phyloP scores from a whole-genome alignment of 352 stramenopile genomes.

The Pythium rishiriense region DNA sequence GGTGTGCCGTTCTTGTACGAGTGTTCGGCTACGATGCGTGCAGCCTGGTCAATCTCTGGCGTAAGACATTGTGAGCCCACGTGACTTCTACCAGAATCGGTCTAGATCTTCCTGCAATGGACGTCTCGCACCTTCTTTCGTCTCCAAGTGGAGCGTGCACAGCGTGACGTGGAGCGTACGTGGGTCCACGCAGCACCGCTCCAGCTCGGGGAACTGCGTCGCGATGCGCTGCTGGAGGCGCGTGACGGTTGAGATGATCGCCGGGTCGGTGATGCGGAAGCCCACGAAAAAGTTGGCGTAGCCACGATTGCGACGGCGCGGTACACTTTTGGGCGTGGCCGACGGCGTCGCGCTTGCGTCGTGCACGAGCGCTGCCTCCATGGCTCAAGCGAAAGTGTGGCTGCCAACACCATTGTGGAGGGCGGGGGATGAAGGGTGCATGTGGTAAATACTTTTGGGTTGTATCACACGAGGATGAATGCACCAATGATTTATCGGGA shows the following conservation, averaged over 20 bases:
- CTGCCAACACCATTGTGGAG: too few relatives aligned
- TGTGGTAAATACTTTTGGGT: too few relatives aligned
- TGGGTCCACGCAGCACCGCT: constrained; percentile 8
- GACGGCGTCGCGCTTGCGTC: background rate
- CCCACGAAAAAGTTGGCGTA: constrained; percentile 25
- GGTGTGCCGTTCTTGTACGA: background rate
- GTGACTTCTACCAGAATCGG: background rate
- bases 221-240: constrained; percentile 12
- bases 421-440: too few relatives aligned
- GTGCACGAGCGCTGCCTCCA: too few relatives aligned
- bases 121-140: constrained; percentile 7
- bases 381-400: too few relatives aligned
- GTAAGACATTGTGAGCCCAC: too few relatives aligned
- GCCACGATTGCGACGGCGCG: background rate
- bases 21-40: constrained; percentile 5
- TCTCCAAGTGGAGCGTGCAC: constrained; percentile 12
- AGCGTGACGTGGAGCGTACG: constrained; percentile 21
- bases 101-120: too few relatives aligned
- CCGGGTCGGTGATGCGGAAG: constrained; percentile 14
- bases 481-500: too few relatives aligned
- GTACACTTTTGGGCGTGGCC: too few relatives aligned
- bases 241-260: constrained; percentile 1
- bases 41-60: constrained; percentile 6
- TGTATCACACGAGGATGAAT: too few relatives aligned
- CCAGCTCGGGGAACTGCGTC: constrained; percentile 5